Base-by-base conservation (phyloP, 805 yeast species). In the Myxozyma geophila region DNA sequence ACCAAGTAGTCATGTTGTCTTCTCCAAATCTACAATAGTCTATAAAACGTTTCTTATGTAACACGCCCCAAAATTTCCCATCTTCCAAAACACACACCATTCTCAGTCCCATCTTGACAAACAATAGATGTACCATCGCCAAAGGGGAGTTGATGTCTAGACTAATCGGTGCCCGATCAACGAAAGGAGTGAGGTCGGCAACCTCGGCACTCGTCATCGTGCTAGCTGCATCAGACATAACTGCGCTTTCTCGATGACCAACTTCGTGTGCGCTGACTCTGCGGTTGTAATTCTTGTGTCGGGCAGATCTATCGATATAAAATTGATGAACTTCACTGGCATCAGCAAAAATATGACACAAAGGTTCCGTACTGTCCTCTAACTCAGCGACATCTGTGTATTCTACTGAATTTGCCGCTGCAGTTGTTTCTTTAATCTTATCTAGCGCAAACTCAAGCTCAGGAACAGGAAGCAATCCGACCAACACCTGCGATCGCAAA, bases 371-470 rank as follows among this genome's bases (percentile, higher is more conserved):
- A 19, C 50, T 56, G 40, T 65, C 68, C 23, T 48, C 53, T 10
- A 65, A 28, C 15, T 55, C 68, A 0, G 63, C 36, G 28, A 70
- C 61, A 36, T 57, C 70, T 17, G 36, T 21, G 23, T 60, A 54
- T 23, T 41, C 65, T 54, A 75, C 75, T 4, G 49, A 49, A 13
- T 28, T 28, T 15, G 59, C 57, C 7, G 39, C 50, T 13, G 64
- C 67, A 12, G 43, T 60, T 19, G 39, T 40, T 43, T 65, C 68
- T 44, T 77, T 73, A 9, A 83, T 67, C 54, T 76, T 77, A 69
- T 84, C 87, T 36, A 84, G 71, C n/a, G 81, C 80, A 63, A 78
- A 77, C 63, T 84, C 86, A 60, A 84, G 74, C 54, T 82, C 84
- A 0, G 85, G 81, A 35, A 80, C 83, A 39, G 82, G 80, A 5